A percentile compares a stretch with the other conserved stretches of the same genome.
These are phyloP conservation scores for Yamadazyma diospyri DNA, from an alignment of 1,139 yeast genomes.

Conservation along the genomic window DNA sequence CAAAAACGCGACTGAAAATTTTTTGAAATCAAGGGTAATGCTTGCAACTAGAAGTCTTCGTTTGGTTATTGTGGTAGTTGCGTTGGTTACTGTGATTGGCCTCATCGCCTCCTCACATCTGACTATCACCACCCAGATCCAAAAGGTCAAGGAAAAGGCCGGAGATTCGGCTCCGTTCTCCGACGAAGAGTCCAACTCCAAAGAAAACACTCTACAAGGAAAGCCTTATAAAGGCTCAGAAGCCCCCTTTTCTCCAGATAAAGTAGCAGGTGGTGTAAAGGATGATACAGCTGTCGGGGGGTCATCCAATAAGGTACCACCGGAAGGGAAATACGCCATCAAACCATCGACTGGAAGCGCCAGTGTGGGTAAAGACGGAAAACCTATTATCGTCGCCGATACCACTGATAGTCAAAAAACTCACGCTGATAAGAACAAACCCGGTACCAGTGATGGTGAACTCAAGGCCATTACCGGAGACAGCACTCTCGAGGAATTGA, in stretches of 20 bases:
- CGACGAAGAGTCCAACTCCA: conserved; percentile 18
- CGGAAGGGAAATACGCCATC: conserved; percentile 1
- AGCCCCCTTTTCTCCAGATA: conserved; percentile 31
- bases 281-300: conserved; percentile 3
- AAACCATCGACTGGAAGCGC: conserved; percentile 6
- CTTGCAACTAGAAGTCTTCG: conserved; percentile 33
- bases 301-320: background rate
- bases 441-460: conserved; percentile 6
- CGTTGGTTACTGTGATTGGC: conserved; percentile 32
- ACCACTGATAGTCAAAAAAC: conserved; percentile 15
- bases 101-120: conserved; percentile 34
- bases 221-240: conserved; percentile 30
- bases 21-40: conserved; percentile 1
- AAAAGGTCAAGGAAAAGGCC: conserved; percentile 25
- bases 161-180: conserved; percentile 20
- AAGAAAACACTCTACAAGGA: conserved; percentile 32
- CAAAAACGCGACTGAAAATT: conserved; percentile 1
- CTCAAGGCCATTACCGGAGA: background rate
- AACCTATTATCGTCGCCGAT: conserved; percentile 15
- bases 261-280: conserved; percentile 8
- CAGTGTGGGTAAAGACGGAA: conserved; percentile 8
- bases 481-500: background rate
- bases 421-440: conserved; percentile 13
- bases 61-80: conserved; percentile 31
- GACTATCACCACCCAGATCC: conserved; percentile 24